Base-by-base conservation (phyloP, 2,329 filamentous ascomycete genomes). In the Aspergillus niger region DNA sequence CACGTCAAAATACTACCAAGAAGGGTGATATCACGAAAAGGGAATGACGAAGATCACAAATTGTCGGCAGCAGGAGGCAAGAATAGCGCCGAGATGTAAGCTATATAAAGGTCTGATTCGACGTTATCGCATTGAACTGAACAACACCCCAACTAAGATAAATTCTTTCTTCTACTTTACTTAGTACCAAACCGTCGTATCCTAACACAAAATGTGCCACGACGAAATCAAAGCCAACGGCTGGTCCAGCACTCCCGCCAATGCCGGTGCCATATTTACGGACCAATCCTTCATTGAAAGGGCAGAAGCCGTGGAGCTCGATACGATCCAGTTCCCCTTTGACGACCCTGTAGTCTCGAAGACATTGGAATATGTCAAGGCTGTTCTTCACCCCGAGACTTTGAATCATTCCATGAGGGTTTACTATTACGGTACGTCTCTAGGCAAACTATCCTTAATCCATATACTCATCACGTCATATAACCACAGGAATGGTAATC, bases 321-420 rank as follows among this genome's bases (percentile, higher is more conserved):
- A 53, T 26, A 36, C 38, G 3, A 53, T 53, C 51, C 28, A 30
- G 5, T 53, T 53, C n/a, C 51, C 51, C 24, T 41, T n/a, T 26
- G 51, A 53, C 8, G 36, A 53, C 8, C 51, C 51, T 13, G 36
- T 53, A 1, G 51, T 53, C 6, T 32, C 51, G 10, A 53, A 41
- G 22, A 28, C 51, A 1, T 24, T 8, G 41, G 20, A 55, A 20
- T 79, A 78, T 59, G 75, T 74, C 32, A 64, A 64, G 41, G 17
- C 63, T 8, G 69, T 72, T 47, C 72, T 77, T 8, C 70, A 73
- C 2, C 59, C 66, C 32, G 79, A 85, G 26, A 90, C 87, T 0
- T 91, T 86, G 71, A 86, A 89, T 69, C 89, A 92, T 73, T 87
- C 83, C 13, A 86, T 91, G 81, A 80, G 89, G 8, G 88, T 91